Evolutionary conservation across 2,329 filamentous ascomycete genomes (phyloP), one percentile per base, ranked within the genome.

Genomic region (Graphilbum fragrans): DNA sequence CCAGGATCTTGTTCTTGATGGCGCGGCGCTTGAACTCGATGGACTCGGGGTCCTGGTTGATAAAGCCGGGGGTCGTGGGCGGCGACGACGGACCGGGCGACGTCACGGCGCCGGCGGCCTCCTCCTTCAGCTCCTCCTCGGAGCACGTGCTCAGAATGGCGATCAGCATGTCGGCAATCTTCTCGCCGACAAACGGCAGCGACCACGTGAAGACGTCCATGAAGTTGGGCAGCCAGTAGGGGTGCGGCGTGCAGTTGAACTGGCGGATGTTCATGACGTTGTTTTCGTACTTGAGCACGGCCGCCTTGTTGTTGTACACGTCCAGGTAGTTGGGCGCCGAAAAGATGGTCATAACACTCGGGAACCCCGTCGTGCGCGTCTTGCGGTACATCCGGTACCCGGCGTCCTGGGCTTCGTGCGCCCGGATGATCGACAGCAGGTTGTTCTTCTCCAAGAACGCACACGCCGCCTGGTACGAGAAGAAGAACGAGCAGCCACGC

Each of bases 131-230:
- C 61, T 98, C 87, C 55, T 98, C 92, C 65, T 98, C 94, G n/a
- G 92, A 95, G 69, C 88, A 96, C 17, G 86, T 96, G 69, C 93
- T 95, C 52, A 98, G 71, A 56, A 98, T 98, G 34, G 88, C 90
- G 58, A 98, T 95, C 50, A 98, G 78, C 92, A 98, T 98, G 57
- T 98, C 92, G 17, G 92, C 96, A 56, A 98, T 88, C 74, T 98
- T 98, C 64, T 98, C 92, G 47, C 92, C 90, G 20, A 98, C 92
- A 63, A 98, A 98, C 1, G 92, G 92, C 46, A 98, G 71, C 27
- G 92, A 98, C 92, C 92, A 98, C n/a, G 92, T 98, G 59, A 98
- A 98, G 48, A 98, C 92, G 57, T 98, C 92, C 92, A 98, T 98
- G 59, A 98, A 98, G 69, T 98, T 98, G 42, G 92, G 92, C 38